Base-by-base conservation (phyloP, 768 basidiomycete genomes). In the Galerina marginata region DNA sequence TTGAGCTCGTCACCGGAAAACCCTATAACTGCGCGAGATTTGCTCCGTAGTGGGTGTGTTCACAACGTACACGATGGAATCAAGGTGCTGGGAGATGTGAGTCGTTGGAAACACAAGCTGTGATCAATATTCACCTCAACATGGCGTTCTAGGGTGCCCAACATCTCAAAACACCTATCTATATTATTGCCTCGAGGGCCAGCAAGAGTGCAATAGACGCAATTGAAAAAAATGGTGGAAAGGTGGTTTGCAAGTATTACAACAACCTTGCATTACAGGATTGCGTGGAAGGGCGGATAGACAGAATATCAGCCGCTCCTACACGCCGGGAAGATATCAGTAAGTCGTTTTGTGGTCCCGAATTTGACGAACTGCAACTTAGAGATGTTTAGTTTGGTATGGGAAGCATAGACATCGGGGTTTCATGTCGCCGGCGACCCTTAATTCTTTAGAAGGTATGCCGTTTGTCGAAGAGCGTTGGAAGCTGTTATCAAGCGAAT, bases 31-130 rank as follows among this genome's bases (percentile, higher is more conserved):
- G 93, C 93, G 43, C 86, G 83, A 37, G 91, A 95, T 62, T 76
- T 98, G 26, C 78, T 96, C n/a, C 74, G 88, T 58, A 95, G 92
- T 63, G 91, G 94, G 0, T 93, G 93, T 65, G 78, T 99, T 12
- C 96, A 98, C 73, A 83, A 93, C 55, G 89, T 88, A 2, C 88
- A 92, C 66, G 92, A 95, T 63, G 97, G 97, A 3, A 85, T 99
- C 51, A 99, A 99, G 77, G 79, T 99, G 25, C 78, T 99, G 36
- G 94, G 90, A 56, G 87, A 90, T 67, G 93, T 95, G 64, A 56
- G 87, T 78, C 33, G 16, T 58, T 14, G 44, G 86, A 9, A 48
- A 26, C 39, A 33, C 46, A 51, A 15, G 11, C 36, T 25, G 40
- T n/a, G 39, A 42, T 50, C 45, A 40, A 44, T 40, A 44, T 52